A percentile compares a stretch with the other conserved stretches of the same genome.
Conservation (phyloP, 73 alveolate genomes). For the Paraurostyla sp. region DNA sequence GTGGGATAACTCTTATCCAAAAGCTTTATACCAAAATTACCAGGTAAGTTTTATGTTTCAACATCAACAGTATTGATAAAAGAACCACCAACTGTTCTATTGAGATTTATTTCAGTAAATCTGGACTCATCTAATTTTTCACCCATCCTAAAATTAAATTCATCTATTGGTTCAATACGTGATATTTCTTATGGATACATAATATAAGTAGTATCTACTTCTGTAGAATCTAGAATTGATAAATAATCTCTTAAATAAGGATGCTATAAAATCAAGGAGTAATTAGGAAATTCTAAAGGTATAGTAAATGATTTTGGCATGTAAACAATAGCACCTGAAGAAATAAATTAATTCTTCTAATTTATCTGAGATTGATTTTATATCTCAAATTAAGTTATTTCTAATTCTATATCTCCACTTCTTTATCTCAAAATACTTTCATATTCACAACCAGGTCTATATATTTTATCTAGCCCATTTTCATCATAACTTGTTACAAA, state of each 20-base stretch:
- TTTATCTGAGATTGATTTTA: neutral
- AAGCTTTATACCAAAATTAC: constrained; percentile 50
- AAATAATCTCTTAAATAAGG: constrained; percentile 65
- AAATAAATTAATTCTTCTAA: neutral
- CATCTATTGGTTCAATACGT: constrained; percentile 65
- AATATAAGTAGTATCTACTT: constrained; percentile 70
- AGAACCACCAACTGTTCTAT: constrained; percentile 40
- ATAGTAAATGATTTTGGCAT: constrained; percentile 59
- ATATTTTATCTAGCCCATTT: neutral
- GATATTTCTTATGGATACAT: constrained; percentile 21
- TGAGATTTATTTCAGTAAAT: neutral
- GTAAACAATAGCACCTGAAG: constrained; percentile 52
- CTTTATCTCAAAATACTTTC: constrained; percentile 62
- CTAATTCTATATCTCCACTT: constrained; percentile 62
- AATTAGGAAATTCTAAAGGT: constrained; percentile 33
- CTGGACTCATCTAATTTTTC: neutral
- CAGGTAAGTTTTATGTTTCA: constrained; percentile 34
- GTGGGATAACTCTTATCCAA: neutral
- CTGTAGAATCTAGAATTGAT: constrained; percentile 11
- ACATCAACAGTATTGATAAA: constrained; percentile 44
- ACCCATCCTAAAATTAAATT: constrained; percentile 16
- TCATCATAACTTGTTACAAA: constrained; percentile 45
- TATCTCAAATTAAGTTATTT: neutral
- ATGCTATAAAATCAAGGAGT: constrained; percentile 39
- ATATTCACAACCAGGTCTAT: constrained; percentile 75